Evolutionary conservation across 352 stramenopile species (phyloP).

Genomic region (Globisporangium cylindrosporum): DNA sequence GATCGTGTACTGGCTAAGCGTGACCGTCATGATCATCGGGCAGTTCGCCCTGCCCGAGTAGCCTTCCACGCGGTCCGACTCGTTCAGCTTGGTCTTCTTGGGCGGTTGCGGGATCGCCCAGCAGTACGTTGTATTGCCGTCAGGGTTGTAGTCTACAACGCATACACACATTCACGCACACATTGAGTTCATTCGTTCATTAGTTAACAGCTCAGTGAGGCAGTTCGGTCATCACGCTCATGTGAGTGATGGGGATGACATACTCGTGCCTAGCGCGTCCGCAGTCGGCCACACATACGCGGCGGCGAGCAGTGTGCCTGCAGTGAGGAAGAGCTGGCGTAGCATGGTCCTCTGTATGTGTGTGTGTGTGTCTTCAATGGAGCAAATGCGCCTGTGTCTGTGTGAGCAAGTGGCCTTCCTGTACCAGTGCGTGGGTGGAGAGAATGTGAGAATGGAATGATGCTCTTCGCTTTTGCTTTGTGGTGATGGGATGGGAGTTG

Average conservation of each 20-base stretch:
- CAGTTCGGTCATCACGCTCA: background rate
- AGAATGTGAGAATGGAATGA: conserved; percentile 2
- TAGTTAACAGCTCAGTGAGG: background rate
- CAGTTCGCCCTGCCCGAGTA: conserved; percentile 31
- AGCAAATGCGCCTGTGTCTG: background rate
- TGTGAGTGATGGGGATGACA: conserved; percentile 10
- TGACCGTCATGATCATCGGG: conserved; percentile 42
- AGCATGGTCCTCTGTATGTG: background rate
- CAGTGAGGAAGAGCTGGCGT: background rate
- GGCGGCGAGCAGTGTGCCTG: conserved; percentile 14
- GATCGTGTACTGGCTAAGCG: conserved; percentile 24
- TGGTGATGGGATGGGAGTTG: background rate
- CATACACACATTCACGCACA: background rate
- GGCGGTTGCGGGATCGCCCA: conserved; percentile 46
- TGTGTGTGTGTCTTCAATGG: background rate
- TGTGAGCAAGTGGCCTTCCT: background rate
- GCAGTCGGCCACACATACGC: conserved; percentile 6
- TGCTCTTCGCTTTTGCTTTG: background rate
- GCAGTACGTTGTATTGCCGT: conserved; percentile 47
- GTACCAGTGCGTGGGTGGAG: background rate
- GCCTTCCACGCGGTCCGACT: conserved; percentile 35
- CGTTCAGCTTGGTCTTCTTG: conserved; percentile 38
- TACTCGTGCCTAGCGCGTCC: conserved; percentile 44
- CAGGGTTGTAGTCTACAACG: conserved; percentile 35
- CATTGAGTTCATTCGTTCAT: background rate